A percentile compares a stretch with the other conserved stretches of the same genome.
Evolutionary conservation across 495 filamentous ascomycete genomes (phyloP).

Genomic region (Penicillium macrosclerotiorum): DNA sequence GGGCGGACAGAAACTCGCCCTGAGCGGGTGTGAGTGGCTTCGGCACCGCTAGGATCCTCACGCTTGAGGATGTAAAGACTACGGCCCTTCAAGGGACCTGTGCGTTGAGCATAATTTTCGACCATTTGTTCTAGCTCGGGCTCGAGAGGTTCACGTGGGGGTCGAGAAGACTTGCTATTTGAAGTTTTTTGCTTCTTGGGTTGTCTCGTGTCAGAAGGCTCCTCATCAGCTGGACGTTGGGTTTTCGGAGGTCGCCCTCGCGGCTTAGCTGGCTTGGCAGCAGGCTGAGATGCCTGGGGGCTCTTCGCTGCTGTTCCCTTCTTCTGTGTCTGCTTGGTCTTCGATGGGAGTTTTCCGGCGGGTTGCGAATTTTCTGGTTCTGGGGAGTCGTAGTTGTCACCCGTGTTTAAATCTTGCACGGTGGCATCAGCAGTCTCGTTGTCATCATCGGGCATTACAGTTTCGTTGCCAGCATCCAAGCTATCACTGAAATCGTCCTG

Average conservation of each 20-base stretch:
- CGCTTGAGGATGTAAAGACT: slow-evolving; percentile 70
- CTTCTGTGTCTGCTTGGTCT: slow-evolving; percentile 8
- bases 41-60: slow-evolving; percentile 56
- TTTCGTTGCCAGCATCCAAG: slow-evolving; percentile 29
- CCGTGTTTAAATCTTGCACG: slow-evolving; percentile 55
- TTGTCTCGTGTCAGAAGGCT: slow-evolving; percentile 26
- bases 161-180: slow-evolving; percentile 1
- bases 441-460: slow-evolving; percentile 18
- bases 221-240: slow-evolving; percentile 15
- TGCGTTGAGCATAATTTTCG: slow-evolving; percentile 42
- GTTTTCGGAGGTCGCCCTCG: slow-evolving; percentile 36
- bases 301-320: slow-evolving; percentile 16
- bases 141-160: slow-evolving; percentile 20
- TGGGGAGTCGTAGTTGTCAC: slow-evolving; percentile 49
- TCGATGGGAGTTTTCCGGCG: slow-evolving; percentile 9
- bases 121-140: slow-evolving; percentile 42
- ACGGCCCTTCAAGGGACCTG: slow-evolving; percentile 50
- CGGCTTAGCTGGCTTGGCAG: slow-evolving; percentile 24
- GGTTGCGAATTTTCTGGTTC: slow-evolving; percentile 1
- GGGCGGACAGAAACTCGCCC: slow-evolving; percentile 66
- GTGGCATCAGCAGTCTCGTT: slow-evolving; percentile 39
- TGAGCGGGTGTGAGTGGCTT: slow-evolving; percentile 51
- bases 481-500: slow-evolving; percentile 29
- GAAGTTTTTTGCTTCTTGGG: slow-evolving; percentile 37
- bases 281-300: slow-evolving; percentile 8